Evolutionary conservation across 2,329 filamentous ascomycete species (phyloP).

Genomic region (Leptographium flavum): DNA sequence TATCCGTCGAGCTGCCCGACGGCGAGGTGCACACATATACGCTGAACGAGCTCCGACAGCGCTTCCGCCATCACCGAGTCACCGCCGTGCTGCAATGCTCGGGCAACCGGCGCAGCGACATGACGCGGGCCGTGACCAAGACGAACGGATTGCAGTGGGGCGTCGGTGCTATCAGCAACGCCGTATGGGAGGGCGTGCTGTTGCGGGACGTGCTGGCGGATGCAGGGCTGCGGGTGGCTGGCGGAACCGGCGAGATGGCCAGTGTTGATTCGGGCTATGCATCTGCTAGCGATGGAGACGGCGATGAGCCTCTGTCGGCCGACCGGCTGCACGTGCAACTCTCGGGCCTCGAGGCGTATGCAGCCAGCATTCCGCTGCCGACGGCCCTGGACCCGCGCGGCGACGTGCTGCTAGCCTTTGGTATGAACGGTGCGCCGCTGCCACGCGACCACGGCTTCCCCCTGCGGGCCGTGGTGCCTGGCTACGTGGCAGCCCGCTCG

Average conservation of each 20-base stretch:
- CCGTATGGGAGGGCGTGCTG: slow-evolving; percentile 42
- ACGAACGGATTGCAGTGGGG: slow-evolving; percentile 47
- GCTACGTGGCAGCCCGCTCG: slow-evolving; percentile 50
- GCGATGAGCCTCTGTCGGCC: not conserved
- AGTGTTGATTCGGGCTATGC: no score
- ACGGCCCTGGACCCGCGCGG: slow-evolving; percentile 43
- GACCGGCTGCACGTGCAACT: slow-evolving; percentile 38
- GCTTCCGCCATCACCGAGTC: slow-evolving; percentile 34
- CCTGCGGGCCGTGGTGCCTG: slow-evolving; percentile 46
- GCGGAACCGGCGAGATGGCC: slow-evolving; percentile 1
- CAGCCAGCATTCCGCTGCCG: slow-evolving; percentile 44
- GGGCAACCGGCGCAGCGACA: slow-evolving; percentile 44
- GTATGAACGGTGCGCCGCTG: slow-evolving; percentile 51
- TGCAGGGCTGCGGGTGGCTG: slow-evolving; percentile 28
- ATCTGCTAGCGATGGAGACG: no score
- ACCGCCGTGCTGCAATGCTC: slow-evolving; percentile 46
- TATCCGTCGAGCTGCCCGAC: slow-evolving; percentile 44
- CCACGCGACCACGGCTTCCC: slow-evolving; percentile 54
- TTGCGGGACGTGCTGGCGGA: slow-evolving; percentile 41
- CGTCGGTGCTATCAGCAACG: slow-evolving; percentile 44
- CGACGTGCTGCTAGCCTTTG: slow-evolving; percentile 52
- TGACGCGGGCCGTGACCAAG: slow-evolving; percentile 32
- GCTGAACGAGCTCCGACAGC: slow-evolving; percentile 35
- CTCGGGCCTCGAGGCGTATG: slow-evolving; percentile 44
- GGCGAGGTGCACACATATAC: slow-evolving; percentile 38